phyloP scores from a whole-genome alignment of 2,329 filamentous ascomycete species.

The Didymella exigua region DNA sequence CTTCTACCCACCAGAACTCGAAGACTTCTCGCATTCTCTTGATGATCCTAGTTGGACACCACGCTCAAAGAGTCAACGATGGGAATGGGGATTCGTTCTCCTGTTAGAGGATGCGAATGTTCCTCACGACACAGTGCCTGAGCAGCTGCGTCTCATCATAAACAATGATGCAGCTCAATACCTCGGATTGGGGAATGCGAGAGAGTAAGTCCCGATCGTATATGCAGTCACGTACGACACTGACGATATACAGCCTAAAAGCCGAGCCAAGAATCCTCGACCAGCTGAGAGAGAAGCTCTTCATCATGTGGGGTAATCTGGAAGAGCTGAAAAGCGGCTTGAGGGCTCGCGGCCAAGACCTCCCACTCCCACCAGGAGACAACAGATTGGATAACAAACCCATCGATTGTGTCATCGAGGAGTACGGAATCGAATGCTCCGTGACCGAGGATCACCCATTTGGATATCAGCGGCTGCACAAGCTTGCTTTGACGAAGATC shows the following conservation, averaged over 20 bases:
- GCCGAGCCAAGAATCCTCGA: slow-evolving; percentile 56
- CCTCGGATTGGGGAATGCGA: slow-evolving; percentile 61
- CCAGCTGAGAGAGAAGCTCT: slow-evolving; percentile 71
- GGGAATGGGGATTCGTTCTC: slow-evolving; percentile 86
- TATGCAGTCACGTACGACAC: neutral
- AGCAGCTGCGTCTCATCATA: slow-evolving; percentile 70
- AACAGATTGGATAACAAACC: slow-evolving; percentile 46
- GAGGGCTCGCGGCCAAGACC: slow-evolving; percentile 51
- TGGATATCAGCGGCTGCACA: slow-evolving; percentile 35
- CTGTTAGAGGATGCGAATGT: slow-evolving; percentile 71
- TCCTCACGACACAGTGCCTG: slow-evolving; percentile 30
- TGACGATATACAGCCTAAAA: slow-evolving; percentile 58
- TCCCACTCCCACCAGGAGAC: slow-evolving; percentile 35
- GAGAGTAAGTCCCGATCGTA: slow-evolving; percentile 54
- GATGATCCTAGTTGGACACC: slow-evolving; percentile 39
- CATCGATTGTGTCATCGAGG: slow-evolving; percentile 48
- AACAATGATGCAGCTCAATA: slow-evolving; percentile 63
- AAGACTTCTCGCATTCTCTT: slow-evolving; percentile 68
- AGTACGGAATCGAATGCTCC: slow-evolving; percentile 30
- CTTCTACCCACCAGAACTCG: slow-evolving; percentile 72
- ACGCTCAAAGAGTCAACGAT: slow-evolving; percentile 57
- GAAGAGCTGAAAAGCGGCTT: slow-evolving; percentile 63
- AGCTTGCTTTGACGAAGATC: slow-evolving; percentile 31
- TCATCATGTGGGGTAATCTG: slow-evolving; percentile 83
- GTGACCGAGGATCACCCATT: slow-evolving; percentile 17